These are phyloP conservation scores for Talaromyces sp. DNA, from an alignment of 2,329 filamentous ascomycete species.

Conservation along the genomic window DNA sequence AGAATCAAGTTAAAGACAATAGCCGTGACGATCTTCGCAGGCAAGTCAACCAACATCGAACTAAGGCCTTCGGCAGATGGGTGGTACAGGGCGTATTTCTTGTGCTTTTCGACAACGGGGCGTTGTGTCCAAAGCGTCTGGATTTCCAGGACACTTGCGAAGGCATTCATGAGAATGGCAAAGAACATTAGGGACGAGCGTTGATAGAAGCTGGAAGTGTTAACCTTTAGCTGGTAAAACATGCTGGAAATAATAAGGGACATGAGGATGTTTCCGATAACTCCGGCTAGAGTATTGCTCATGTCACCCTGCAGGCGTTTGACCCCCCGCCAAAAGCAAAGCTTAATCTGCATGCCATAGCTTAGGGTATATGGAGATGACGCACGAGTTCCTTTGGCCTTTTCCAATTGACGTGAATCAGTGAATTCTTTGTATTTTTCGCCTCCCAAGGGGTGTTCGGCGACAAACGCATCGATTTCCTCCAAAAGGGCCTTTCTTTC, in stretches of 20 bases:
- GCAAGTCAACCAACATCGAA: slow-evolving; percentile 81
- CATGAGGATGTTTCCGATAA: slow-evolving; percentile 67
- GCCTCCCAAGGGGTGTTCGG: slow-evolving; percentile 36
- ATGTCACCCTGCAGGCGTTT: slow-evolving; percentile 72
- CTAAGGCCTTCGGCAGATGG: slow-evolving; percentile 83
- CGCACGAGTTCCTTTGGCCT: slow-evolving; percentile 47
- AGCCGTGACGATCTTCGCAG: slow-evolving; percentile 69
- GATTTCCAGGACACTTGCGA: slow-evolving; percentile 76
- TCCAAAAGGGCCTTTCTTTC: slow-evolving; percentile 39
- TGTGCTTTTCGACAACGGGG: slow-evolving; percentile 86
- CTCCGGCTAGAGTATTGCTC: slow-evolving; percentile 63
- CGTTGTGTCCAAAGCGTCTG: slow-evolving; percentile 82
- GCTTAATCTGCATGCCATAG: slow-evolving; percentile 65
- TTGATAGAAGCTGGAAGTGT: slow-evolving; percentile 70
- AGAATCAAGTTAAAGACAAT: slow-evolving; percentile 73
- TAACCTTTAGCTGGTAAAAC: slow-evolving; percentile 67
- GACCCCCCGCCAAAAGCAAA: slow-evolving; percentile 79
- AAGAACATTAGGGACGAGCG: slow-evolving; percentile 82
- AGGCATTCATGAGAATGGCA: slow-evolving; percentile 80
- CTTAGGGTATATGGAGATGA: slow-evolving; percentile 81
- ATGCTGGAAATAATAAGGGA: slow-evolving; percentile 73
- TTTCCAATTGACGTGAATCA: slow-evolving; percentile 38
- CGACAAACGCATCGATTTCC: slow-evolving; percentile 42
- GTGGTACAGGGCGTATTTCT: slow-evolving; percentile 84
- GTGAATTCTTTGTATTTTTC: slow-evolving; percentile 36